Evolutionary conservation across 1,284 basidiomycete species (phyloP), one percentile per base, ranked within the genome.

Genomic region (Mycocalia duriaeana): DNA sequence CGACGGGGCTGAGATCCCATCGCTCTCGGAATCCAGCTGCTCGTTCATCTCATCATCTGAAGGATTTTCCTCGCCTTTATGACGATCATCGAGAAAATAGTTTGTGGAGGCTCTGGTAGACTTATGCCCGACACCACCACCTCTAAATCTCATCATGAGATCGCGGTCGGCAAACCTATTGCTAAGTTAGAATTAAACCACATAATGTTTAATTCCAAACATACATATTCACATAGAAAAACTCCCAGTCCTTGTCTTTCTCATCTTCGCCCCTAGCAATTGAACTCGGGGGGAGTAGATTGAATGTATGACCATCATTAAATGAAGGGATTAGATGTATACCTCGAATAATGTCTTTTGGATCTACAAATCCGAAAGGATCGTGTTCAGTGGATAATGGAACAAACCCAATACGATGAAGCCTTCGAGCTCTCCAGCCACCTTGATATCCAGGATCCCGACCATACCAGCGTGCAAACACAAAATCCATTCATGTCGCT

Each of bases 131-230:
- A 68, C 53, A 0, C 57, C 65, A n/a, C 61, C 56, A 3, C 60
- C 64, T 7, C 44, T 42, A 43, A 54, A 69, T 0, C 61, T 50
- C 60, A 70, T 65, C 13, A 64, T 50, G 57, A 65, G 59, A 42
- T 71, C 66, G 3, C 58, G 46, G 26, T 70, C 68, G 34, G 59
- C 56, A 50, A 66, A 70, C 6, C 67, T 69, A 44, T 24, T 2
- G 35, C n/a, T 18, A 35, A 22, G 28, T 25, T 28, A 18, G 7
- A 36, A 20, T 22, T 19, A 45, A 24, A 36, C n/a, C 18, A 6
- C 11, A 25, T 9, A 34, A 35, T 19, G 28, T 8, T 19, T 9
- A 13, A 9, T 23, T 16, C 5, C 26, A 3, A 6, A 36, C 31
- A 5, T 23, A 45, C 44, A 43, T 45, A 23, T 37, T 23, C 13